Evolutionary conservation across 1,284 basidiomycete genomes (phyloP).

Genomic region (Sphaerobolus stellatus): DNA sequence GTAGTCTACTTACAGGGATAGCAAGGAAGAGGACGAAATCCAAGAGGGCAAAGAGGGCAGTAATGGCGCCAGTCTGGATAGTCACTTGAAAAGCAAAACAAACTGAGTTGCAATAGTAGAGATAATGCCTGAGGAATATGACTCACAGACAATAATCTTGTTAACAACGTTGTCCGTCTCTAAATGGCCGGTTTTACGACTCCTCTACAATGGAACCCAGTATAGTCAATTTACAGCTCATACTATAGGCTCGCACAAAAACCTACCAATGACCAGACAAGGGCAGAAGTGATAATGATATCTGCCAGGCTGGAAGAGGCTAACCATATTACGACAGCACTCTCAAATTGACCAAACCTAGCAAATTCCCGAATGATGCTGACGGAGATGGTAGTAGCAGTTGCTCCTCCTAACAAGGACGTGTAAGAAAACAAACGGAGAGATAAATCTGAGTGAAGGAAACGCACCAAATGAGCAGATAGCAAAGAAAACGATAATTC

Average conservation of each 20-base stretch:
- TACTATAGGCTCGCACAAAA: too few relatives aligned
- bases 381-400: constrained; percentile 41
- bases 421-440: background rate
- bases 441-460: background rate
- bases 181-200: background rate
- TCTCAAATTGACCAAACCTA: constrained; percentile 42
- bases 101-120: background rate
- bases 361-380: constrained; percentile 37
- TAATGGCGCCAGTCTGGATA: constrained; percentile 39
- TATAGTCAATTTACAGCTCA: background rate
- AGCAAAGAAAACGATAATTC: constrained; percentile 37
- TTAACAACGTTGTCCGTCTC: background rate
- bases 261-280: constrained; percentile 46
- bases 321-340: constrained; percentile 48
- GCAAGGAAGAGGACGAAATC: constrained; percentile 37
- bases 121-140: background rate
- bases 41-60: constrained; percentile 31
- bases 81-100: too few relatives aligned
- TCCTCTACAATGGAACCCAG: background rate
- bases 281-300: constrained; percentile 43
- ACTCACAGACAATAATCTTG: background rate
- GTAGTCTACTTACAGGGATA: background rate
- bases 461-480: constrained; percentile 39
- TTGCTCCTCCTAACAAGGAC: constrained; percentile 39
- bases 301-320: constrained; percentile 45